Evolutionary conservation across 176 grass and related monocot genomes (phyloP).

Genomic region (Musa schizocarpa): DNA sequence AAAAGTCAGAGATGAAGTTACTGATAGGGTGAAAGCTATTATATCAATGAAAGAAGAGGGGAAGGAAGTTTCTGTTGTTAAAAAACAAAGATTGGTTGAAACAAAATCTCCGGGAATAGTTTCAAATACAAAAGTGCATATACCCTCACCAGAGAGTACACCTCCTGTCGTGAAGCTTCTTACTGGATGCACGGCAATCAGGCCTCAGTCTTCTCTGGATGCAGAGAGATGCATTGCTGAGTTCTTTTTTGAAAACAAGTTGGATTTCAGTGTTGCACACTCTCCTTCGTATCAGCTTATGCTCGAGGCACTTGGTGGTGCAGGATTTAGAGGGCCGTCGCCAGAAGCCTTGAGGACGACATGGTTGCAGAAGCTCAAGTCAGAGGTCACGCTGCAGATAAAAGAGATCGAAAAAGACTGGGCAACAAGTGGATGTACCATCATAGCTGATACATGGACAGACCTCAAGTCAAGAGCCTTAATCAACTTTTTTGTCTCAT

Average conservation of each 20-base stretch:
- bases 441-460: conserved; percentile 84
- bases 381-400: conserved; percentile 49
- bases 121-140: conserved; percentile 23
- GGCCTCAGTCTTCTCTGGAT: conserved; percentile 32
- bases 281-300: conserved; percentile 62
- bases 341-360: conserved; percentile 45
- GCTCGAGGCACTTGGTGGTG: conserved; percentile 62
- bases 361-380: conserved; percentile 79
- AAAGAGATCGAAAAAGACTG: conserved; percentile 88
- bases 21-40: conserved; percentile 60
- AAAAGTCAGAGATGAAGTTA: conserved; percentile 63
- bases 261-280: conserved; percentile 65
- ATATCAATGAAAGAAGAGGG: conserved; percentile 77
- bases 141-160: conserved; percentile 24
- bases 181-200: conserved; percentile 26
- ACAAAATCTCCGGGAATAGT: conserved; percentile 6
- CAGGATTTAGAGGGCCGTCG: conserved; percentile 60
- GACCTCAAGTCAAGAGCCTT: conserved; percentile 77
- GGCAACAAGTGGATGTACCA: conserved; percentile 76
- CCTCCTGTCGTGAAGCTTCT: conserved; percentile 25
- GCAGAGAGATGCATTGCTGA: conserved; percentile 78
- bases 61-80: conserved; percentile 53
- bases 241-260: conserved; percentile 92
- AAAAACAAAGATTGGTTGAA: conserved; percentile 47
- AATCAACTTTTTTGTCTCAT: conserved; percentile 76